These are phyloP conservation scores for Pleurotus platypus DNA, from an alignment of 768 basidiomycete genomes.

Conservation along the genomic window DNA sequence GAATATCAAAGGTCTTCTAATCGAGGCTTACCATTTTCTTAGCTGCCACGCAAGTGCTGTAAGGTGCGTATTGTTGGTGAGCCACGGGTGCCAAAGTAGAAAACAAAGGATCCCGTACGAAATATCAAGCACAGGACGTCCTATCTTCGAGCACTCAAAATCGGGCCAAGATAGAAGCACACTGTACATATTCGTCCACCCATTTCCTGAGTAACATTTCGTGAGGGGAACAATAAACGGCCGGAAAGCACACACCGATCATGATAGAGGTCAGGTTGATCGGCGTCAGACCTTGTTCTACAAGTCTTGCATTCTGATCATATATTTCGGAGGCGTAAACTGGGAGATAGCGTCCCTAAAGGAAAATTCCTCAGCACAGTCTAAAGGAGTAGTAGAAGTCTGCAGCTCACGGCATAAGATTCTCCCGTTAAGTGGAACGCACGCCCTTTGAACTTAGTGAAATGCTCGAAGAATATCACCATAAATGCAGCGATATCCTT, in stretches of 20 bases:
- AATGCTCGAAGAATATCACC: conserved; percentile 71
- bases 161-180: conserved; percentile 40
- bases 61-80: conserved; percentile 32
- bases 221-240: neutral
- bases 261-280: conserved; percentile 71
- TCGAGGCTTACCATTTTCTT: conserved; percentile 50
- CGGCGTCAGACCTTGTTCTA: conserved; percentile 46
- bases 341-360: conserved; percentile 65
- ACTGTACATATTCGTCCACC: conserved; percentile 53
- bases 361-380: neutral
- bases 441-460: conserved; percentile 65
- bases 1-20: conserved; percentile 16
- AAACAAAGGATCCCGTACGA: conserved; percentile 37
- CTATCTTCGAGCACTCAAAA: conserved; percentile 53
- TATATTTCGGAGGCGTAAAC: conserved; percentile 77
- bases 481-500: conserved; percentile 70
- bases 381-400: conserved; percentile 3
- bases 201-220: conserved; percentile 42
- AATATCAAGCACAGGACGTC: conserved; percentile 43
- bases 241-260: conserved; percentile 44
- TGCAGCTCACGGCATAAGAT: conserved; percentile 62
- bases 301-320: conserved; percentile 61
- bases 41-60: conserved; percentile 50
- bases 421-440: conserved; percentile 68
- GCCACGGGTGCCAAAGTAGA: conserved; percentile 25